Conservation (phyloP, 129 eudicot species). For the Escallonia rubra region DNA sequence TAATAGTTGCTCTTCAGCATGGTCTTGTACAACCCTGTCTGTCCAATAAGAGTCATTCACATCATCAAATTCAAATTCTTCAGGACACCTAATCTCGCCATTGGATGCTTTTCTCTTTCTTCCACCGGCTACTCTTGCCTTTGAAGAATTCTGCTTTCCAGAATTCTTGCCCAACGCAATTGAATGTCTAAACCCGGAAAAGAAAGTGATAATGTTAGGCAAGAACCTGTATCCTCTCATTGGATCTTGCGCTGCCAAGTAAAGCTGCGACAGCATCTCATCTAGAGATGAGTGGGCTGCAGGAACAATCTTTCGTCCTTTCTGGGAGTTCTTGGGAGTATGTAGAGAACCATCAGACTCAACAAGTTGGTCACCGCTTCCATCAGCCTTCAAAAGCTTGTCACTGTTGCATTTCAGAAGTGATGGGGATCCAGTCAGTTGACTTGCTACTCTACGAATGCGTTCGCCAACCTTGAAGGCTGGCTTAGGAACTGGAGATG, state of each 20-base stretch:
- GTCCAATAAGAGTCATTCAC: constrained; percentile 87
- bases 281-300: constrained; percentile 35
- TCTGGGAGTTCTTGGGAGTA: constrained; percentile 25
- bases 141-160: constrained; percentile 15
- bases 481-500: constrained; percentile 47
- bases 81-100: constrained; percentile 29
- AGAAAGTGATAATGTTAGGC: constrained; percentile 36
- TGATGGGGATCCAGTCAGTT: constrained; percentile 56
- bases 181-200: constrained; percentile 47
- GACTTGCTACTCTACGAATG: constrained; percentile 72
- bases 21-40: constrained; percentile 70
- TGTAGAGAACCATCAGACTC: constrained; percentile 22
- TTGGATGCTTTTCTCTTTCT: constrained; percentile 49
- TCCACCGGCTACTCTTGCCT: constrained; percentile 19
- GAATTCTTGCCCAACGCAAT: constrained; percentile 30
- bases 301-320: constrained; percentile 11
- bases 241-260: constrained; percentile 63
- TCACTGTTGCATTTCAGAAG: constrained; percentile 21
- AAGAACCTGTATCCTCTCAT: constrained; percentile 39
- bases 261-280: constrained; percentile 63
- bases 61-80: constrained; percentile 77
- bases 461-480: constrained; percentile 72
- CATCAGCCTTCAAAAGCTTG: constrained; percentile 18
- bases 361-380: constrained; percentile 19
- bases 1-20: constrained; percentile 51